Evolutionary conservation across 2,329 filamentous ascomycete genomes (phyloP), one percentile per base, ranked within the genome.

Genomic region (Onygenales sp.): DNA sequence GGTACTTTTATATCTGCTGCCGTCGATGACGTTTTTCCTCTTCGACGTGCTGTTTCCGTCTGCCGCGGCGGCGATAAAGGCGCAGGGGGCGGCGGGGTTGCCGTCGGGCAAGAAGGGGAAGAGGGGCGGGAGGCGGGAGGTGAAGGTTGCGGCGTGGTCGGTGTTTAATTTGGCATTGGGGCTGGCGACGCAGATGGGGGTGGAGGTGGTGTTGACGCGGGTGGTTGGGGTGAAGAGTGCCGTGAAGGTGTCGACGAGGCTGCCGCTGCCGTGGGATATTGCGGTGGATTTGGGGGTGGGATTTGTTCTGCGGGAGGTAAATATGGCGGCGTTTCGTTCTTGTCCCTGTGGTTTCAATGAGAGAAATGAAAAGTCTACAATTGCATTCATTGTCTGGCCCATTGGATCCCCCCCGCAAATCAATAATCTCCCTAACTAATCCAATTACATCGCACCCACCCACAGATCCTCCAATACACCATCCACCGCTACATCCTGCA

Each of bases 401-500:
- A 27, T 27, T 27, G 21, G 21, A 27, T 27, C 5, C 21, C 21
- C 3, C 21, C 21, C 0, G 21, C 6, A n/a, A 36, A 32, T 33
- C 38, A n/a, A 33, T 63, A 42, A 3, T 3, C 21, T 44, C 7
- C 14, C 43, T 45, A 5, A 35, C 45, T 43, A 67, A 54, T 65
- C 35, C 46, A 17, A 17, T 17, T 17, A 17, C 17, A 17, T 17
- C 17, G 17, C 17, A 68, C 4, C 55, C 60, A 2, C 13, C 31
- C 46, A 11, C 53, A 88, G 72, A 62, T 82, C 6, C 65, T 90
- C 9, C 80, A 83, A 54, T 95, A 94, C 67, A 78, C 82, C 61
- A 76, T 89, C 59, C 89, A 95, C 70, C 83, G 86, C 50, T 79
- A 80, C 63, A 55, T 85, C 31, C 77, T 95, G 7, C 89, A 95